Percentiles rank a stretch among this genome's conserved stretches.
These are phyloP conservation scores for Rhazya stricta DNA, from an alignment of 257 asterid genomes.

Conservation along the genomic window DNA sequence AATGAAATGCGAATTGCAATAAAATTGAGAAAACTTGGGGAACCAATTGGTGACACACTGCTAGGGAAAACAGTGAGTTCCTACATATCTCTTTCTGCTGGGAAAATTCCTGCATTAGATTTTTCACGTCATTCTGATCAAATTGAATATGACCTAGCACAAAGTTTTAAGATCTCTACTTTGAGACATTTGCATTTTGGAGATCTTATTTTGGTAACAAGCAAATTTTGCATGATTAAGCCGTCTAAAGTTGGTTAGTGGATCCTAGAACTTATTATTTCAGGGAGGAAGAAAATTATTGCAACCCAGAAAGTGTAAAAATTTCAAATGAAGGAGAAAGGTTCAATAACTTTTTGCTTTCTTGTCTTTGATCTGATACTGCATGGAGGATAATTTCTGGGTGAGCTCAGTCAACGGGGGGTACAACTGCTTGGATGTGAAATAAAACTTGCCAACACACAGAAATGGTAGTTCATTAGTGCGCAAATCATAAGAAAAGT, in stretches of 20 bases:
- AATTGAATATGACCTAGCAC: slow-evolving; percentile 4
- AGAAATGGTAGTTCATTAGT: background rate
- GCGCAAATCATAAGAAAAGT: too few species aligned
- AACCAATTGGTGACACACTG: slow-evolving; percentile 77
- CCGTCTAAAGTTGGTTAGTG: background rate
- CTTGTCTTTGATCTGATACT: background rate
- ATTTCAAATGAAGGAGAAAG: background rate
- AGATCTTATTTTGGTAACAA: background rate
- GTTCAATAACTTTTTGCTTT: background rate
- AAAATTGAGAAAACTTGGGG: slow-evolving; percentile 65
- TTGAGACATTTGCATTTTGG: background rate
- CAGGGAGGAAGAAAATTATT: background rate
- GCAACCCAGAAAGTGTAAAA: background rate
- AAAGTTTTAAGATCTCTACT: background rate
- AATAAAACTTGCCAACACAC: background rate
- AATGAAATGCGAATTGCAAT: slow-evolving; percentile 61
- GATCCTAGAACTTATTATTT: background rate
- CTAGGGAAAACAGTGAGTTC: slow-evolving; percentile 77
- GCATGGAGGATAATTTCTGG: background rate
- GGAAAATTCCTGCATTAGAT: background rate
- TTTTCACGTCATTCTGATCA: background rate
- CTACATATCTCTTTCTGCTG: slow-evolving; percentile 6
- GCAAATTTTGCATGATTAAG: background rate
- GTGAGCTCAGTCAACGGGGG: background rate
- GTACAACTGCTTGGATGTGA: background rate